A percentile compares a stretch with the other conserved stretches of the same genome.
Evolutionary conservation across 371 early-diverging fungal genomes (phyloP).

Genomic region (Caulochytrium protostelioides): DNA sequence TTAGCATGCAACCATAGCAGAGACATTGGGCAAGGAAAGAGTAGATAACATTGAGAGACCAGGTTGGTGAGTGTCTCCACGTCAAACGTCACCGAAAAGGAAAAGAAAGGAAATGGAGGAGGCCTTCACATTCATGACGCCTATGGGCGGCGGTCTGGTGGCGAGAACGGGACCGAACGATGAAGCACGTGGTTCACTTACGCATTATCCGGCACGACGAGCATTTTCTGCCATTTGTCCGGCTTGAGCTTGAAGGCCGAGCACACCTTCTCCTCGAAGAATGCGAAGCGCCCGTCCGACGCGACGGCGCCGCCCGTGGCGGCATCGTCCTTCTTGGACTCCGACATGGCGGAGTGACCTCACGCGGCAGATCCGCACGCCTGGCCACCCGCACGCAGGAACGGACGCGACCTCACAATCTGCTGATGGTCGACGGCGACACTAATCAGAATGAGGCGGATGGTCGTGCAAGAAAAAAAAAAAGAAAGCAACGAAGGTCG

Average conservation of each 20-base stretch:
- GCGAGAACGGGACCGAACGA: background rate
- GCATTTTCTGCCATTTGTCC: constrained; percentile 37
- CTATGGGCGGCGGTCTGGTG: background rate
- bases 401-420: too few species aligned
- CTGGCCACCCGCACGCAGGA: too few species aligned
- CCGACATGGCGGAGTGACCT: constrained; percentile 5
- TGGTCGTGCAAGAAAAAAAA: too few species aligned
- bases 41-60: background rate
- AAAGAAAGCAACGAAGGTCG: too few species aligned
- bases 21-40: too few species aligned
- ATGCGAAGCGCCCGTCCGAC: constrained; percentile 6
- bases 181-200: constrained; percentile 6
- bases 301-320: constrained; percentile 1
- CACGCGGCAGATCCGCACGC: too few species aligned
- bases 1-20: too few species aligned
- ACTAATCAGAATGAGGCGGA: too few species aligned
- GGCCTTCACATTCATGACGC: background rate
- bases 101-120: background rate
- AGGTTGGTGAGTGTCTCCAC: background rate
- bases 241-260: constrained; percentile 24
- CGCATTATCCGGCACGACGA: constrained; percentile 18
- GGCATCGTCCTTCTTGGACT: constrained; percentile 1
- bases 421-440: too few species aligned
- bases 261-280: constrained; percentile 23
- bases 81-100: background rate